Evolutionary conservation across 148 eudicot genomes (phyloP).

Genomic region (Amaranthus cruentus): DNA sequence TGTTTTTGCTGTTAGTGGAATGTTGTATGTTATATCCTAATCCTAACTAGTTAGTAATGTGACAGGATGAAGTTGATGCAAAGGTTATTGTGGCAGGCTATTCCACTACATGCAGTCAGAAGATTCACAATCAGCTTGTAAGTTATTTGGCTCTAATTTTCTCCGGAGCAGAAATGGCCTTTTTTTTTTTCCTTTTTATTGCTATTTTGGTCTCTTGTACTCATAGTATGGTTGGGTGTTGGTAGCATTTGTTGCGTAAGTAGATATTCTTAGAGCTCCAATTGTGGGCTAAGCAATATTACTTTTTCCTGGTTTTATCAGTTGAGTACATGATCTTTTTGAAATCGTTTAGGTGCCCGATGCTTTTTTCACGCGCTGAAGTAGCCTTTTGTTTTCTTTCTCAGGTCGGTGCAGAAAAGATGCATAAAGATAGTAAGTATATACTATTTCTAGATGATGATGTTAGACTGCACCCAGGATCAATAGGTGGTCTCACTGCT

Average conservation of each 20-base stretch:
- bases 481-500: constrained; percentile 92
- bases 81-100: constrained; percentile 79
- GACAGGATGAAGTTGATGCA: constrained; percentile 83
- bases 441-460: constrained; percentile 94
- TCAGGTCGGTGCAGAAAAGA: constrained; percentile 90
- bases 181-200: neutral
- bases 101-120: constrained; percentile 97
- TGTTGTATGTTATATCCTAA: constrained; percentile 2
- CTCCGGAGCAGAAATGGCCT: neutral
- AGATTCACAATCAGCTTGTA: constrained; percentile 98
- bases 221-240: neutral
- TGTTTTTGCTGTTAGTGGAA: constrained; percentile 5
- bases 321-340: neutral
- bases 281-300: neutral
- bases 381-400: neutral
- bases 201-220: neutral
- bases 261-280: too few relatives aligned
- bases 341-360: neutral
- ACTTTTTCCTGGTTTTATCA: neutral
- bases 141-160: constrained; percentile 7
- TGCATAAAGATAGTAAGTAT: constrained; percentile 95
- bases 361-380: constrained; percentile 1
- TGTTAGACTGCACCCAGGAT: constrained; percentile 95
- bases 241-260: neutral
- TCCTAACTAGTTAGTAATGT: constrained; percentile 18